Evolutionary conservation across 2,329 filamentous ascomycete genomes (phyloP), one percentile per base, ranked within the genome.

Genomic region (Aspergillus puulaauensis): DNA sequence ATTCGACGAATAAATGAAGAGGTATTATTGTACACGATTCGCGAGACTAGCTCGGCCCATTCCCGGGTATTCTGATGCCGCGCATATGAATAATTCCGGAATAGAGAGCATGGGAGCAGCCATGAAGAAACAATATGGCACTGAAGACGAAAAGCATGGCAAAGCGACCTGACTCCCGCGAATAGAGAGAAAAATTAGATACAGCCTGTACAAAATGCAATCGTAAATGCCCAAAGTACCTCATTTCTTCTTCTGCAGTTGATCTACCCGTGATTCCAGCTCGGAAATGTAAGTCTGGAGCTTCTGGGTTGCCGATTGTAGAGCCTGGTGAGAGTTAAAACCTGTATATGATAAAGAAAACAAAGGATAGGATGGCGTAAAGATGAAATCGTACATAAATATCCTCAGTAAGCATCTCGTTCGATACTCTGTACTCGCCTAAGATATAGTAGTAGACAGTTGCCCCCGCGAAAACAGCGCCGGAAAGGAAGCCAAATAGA

Each of bases 371-470:
- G 27, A 31, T 7, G 19, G 31, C 17, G 12, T 14, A 21, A 45
- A 35, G 39, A 40, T 9, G 54, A 23, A 52, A 55, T 88, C 91
- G 77, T 84, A 97, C 93, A 78, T 93, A 93, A 75, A 98, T 96
- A 77, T 98, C 93, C 78, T 96, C 92, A 60, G 89, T 93, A 77
- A 98, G 81, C 71, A 97, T 84, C 78, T 96, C 90, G 80, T 97
- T 98, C 66, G 91, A 90, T 44, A 92, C 83, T 79, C 92, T 91
- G 82, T 97, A 98, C 77, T 98, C 93, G 73, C 93, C 87, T 68
- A 98, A 80, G 65, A 96, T 85, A 76, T 98, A 98, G 75, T 91
- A 92, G 80, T 97, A 98, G 68, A 96, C 89, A 58, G 86, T 88
- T 52, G 84, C 85, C 68, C 91, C 92, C 45, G 93, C 88, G 52